Evolutionary conservation across 306 rosid genomes (phyloP).

Genomic region (Quercus mongolica): DNA sequence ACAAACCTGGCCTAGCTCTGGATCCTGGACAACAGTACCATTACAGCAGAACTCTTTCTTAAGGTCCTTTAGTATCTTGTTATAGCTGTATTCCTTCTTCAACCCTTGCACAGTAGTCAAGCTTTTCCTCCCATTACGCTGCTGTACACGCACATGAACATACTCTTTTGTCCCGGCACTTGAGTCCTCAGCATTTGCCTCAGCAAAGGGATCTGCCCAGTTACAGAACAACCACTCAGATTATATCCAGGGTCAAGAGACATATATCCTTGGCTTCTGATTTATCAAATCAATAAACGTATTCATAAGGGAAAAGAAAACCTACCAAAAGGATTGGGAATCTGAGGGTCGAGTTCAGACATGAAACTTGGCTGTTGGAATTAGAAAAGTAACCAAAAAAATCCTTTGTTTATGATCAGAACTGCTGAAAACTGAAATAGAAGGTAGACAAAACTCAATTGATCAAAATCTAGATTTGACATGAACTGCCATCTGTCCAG

Average conservation of each 20-base stretch:
- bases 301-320: background rate
- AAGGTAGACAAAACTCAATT: background rate
- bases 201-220: constrained; percentile 54
- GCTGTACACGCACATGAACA: constrained; percentile 55
- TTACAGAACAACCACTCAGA: background rate
- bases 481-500: background rate
- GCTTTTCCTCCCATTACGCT: constrained; percentile 61
- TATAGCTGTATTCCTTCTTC: constrained; percentile 53
- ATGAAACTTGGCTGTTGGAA: constrained; percentile 43
- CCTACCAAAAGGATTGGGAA: constrained; percentile 47
- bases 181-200: constrained; percentile 63
- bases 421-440: constrained; percentile 22
- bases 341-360: constrained; percentile 42
- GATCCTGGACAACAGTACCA: constrained; percentile 59
- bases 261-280: too few relatives aligned
- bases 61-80: constrained; percentile 51
- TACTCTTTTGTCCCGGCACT: constrained; percentile 54
- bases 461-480: background rate
- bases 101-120: constrained; percentile 54
- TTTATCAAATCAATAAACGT: background rate
- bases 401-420: constrained; percentile 18
- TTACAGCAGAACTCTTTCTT: constrained; percentile 58
- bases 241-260: background rate
- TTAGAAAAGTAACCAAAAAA: constrained; percentile 1
- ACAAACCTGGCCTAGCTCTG: constrained; percentile 61